Base-by-base conservation (phyloP, 2,329 filamentous ascomycete genomes). In the Daldinia sp. region DNA sequence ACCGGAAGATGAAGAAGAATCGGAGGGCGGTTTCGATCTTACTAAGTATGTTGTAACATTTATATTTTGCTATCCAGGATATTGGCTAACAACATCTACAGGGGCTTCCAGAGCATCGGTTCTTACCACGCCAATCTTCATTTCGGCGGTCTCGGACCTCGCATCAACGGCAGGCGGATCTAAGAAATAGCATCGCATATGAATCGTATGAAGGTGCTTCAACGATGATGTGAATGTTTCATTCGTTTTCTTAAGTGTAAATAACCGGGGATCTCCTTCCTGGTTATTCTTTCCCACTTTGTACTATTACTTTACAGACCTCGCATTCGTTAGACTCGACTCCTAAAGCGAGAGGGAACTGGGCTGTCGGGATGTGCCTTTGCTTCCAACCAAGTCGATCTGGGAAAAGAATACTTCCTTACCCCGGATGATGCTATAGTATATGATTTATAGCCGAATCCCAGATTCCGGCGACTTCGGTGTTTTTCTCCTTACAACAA, bases 91-190 rank as follows among this genome's bases (percentile, higher is more conserved):
- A 43, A 37, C 63, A 21, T 43, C 15, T 58, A 35, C 58, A 87
- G 85, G 77, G 87, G 87, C 0, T 89, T 89, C 68, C 87, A 89
- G 73, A 88, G 84, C 65, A 89, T 89, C 52, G 84, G 85, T 27
- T 82, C 85, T 1, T 89, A 86, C 64, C 87, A 89, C 67, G 84
- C 85, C 6, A 55, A 67, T 13, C 63, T 62, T 47, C 56, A 49
- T 13, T 59, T 62, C 3, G 62, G 62, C 4, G 62, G 60, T n/a
- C 15, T 64, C 3, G 34, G 55, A 10, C 60, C 62, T 17, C 54
- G 58, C 30, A 60, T 64, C 25, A 69, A 69, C 19, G 67, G 67
- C 11, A 30, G 67, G 19, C 62, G 39, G 21, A n/a, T 35, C 25
- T 64, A 34, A 58, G 30, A 15, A 13, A 10, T 15, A 13, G 17